Conservation (phyloP, 768 basidiomycete species). For the Serpula lacrymans region DNA sequence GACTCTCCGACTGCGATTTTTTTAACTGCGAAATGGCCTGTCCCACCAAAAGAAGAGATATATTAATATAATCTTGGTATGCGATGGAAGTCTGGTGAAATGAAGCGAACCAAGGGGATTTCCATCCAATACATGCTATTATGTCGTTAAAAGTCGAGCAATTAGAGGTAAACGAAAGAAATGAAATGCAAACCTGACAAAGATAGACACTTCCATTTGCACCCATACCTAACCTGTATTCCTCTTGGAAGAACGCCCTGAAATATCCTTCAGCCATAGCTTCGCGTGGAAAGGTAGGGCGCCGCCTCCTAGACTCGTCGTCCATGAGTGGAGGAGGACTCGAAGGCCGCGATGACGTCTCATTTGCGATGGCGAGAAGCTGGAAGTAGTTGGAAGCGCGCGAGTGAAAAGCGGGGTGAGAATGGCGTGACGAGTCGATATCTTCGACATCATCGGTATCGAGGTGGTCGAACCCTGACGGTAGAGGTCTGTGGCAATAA, state of each 20-base stretch:
- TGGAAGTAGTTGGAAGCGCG: slow-evolving; percentile 81
- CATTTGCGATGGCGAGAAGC: slow-evolving; percentile 68
- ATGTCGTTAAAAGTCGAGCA: not conserved
- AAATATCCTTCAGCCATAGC: slow-evolving; percentile 92
- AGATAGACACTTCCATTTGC: slow-evolving; percentile 90
- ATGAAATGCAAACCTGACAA: slow-evolving; percentile 77
- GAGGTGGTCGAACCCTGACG: slow-evolving; percentile 36
- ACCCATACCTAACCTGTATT: slow-evolving; percentile 88
- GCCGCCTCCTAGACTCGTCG: slow-evolving; percentile 6
- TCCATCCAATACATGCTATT: slow-evolving; percentile 80
- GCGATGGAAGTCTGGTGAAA: not conserved
- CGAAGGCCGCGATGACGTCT: slow-evolving; percentile 51
- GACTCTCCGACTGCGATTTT: slow-evolving; percentile 95
- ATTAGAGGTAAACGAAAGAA: not conserved
- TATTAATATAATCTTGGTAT: slow-evolving; percentile 2
- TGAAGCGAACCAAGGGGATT: slow-evolving; percentile 66
- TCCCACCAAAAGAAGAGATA: slow-evolving; percentile 4
- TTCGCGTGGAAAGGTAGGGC: slow-evolving; percentile 55
- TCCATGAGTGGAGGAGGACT: slow-evolving; percentile 38
- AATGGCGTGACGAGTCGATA: slow-evolving; percentile 30
- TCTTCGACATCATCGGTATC: slow-evolving; percentile 19
- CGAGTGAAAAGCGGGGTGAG: slow-evolving; percentile 44
- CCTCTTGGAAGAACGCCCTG: slow-evolving; percentile 88
- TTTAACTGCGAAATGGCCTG: slow-evolving; percentile 92
- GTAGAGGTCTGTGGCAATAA: slow-evolving; percentile 67